Evolutionary conservation across 2,329 filamentous ascomycete genomes (phyloP), one percentile per base, ranked within the genome.

Genomic region (Fusarium sambucinum): DNA sequence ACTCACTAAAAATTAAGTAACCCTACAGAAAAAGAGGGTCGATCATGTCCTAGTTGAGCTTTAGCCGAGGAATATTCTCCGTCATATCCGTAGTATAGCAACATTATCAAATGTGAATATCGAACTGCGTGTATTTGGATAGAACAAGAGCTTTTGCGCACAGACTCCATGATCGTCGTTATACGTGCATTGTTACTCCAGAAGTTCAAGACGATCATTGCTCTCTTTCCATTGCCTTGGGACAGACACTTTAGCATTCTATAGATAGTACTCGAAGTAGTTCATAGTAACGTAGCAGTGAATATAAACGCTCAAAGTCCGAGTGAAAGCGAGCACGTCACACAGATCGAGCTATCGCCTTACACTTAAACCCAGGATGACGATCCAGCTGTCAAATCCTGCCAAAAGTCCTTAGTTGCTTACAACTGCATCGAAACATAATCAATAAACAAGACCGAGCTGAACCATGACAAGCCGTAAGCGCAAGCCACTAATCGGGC

Each of bases 361-460:
- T 54, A n/a, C 40, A 40, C n/a, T 54, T 46, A 13, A 35, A 25
- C 21, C 51, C 21, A 46, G 51, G 40, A 46, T 37, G 4, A 30
- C 2, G 30, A 46, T 54, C 40, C 30, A 54, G 40, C 23, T 37
- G 40, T 45, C 14, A 37, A 17, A 54, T 46, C 51, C 51, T 54
- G 23, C 40, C 23, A 54, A 54, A 54, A 54, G 51, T 54, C 51
- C 51, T 45, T 54, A 0, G 40, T 45, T 37, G 40, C 51, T 54
- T 54, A 54, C 51, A 54, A 23, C 23, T 37, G 51, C 30, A 45
- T 30, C 9, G 2, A 12, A 35, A 17, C 30, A 44, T 2, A 27
- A 35, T 46, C 6, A 29, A n/a, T 29, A 17, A 54, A 46, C 30
- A 54, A 17, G 30, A 13, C 51, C 30, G 30, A 45, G 8, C 30